Percentiles rank a stretch among this genome's conserved stretches.
Evolutionary conservation across 75 land plant genomes (phyloP).

Genomic region (Sequoiadendron giganteum): DNA sequence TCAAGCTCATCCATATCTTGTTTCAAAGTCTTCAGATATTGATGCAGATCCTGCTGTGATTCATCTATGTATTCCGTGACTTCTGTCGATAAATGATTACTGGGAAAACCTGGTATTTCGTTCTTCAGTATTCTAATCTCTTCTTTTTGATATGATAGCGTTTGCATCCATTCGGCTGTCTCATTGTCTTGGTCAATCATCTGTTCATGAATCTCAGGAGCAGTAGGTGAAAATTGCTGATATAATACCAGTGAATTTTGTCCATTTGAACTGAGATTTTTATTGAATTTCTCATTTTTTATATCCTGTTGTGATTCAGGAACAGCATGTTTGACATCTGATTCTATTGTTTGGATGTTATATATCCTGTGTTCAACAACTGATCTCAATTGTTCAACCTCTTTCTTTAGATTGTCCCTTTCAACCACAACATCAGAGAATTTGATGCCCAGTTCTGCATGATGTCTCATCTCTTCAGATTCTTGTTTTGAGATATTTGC

Average conservation of each 20-base stretch:
- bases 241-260: constrained; percentile 48
- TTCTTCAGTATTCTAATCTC: constrained; percentile 35
- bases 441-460: constrained; percentile 5
- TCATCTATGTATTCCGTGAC: neutral
- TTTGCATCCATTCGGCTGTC: constrained; percentile 28
- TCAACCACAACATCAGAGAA: constrained; percentile 36
- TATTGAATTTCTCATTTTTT: constrained; percentile 40
- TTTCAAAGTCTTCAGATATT: constrained; percentile 48
- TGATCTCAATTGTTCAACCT: constrained; percentile 48
- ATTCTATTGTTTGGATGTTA: constrained; percentile 14
- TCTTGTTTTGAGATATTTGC: neutral
- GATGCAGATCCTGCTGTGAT: constrained; percentile 19
- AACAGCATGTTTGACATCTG: constrained; percentile 27
- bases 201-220: constrained; percentile 31
- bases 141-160: constrained; percentile 45
- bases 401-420: constrained; percentile 59
- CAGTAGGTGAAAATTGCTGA: constrained; percentile 15
- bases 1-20: constrained; percentile 77
- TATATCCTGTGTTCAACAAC: constrained; percentile 24
- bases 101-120: constrained; percentile 17
- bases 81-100: neutral
- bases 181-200: constrained; percentile 34
- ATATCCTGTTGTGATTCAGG: constrained; percentile 39
- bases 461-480: neutral
- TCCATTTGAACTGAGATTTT: constrained; percentile 38